Evolutionary conservation across 495 filamentous ascomycete genomes (phyloP).

Genomic region (Sordaria brevicollis): DNA sequence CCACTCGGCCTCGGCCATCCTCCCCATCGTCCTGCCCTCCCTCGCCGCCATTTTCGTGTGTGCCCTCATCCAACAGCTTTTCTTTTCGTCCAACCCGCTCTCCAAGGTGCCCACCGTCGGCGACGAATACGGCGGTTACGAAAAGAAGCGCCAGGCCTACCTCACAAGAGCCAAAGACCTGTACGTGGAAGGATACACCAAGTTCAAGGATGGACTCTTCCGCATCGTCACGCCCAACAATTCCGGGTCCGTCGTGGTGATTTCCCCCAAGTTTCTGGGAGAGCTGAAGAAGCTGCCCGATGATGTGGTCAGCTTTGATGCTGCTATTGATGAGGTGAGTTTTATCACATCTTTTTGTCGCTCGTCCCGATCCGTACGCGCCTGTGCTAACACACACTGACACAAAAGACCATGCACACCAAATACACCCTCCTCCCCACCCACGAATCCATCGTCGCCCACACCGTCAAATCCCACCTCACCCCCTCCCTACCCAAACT

Average conservation of each 20-base stretch:
- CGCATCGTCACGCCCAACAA: conserved; percentile 19
- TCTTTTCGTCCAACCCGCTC: conserved; percentile 5
- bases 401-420: conserved; percentile 16
- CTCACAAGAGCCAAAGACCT: conserved; percentile 13
- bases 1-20: conserved; percentile 7
- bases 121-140: conserved; percentile 11
- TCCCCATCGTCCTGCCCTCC: conserved; percentile 18
- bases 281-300: conserved; percentile 29
- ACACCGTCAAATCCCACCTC: conserved; percentile 17
- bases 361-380: too few species aligned
- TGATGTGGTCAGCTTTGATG: conserved; percentile 24
- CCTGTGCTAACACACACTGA: conserved; percentile 36
- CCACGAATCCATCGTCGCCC: conserved; percentile 6
- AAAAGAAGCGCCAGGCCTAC: conserved; percentile 25
- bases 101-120: conserved; percentile 20
- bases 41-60: conserved; percentile 12
- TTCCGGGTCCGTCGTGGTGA: conserved; percentile 20
- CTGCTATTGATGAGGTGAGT: conserved; percentile 18
- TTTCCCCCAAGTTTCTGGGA: conserved; percentile 21
- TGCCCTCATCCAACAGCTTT: conserved; percentile 11
- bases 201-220: conserved; percentile 28
- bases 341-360: too few species aligned
- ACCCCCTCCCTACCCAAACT: conserved; percentile 18
- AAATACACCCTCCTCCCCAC: conserved; percentile 17
- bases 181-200: conserved; percentile 25